phyloP scores from a whole-genome alignment of 2,329 filamentous ascomycete species.

The Cytospora leucostoma region DNA sequence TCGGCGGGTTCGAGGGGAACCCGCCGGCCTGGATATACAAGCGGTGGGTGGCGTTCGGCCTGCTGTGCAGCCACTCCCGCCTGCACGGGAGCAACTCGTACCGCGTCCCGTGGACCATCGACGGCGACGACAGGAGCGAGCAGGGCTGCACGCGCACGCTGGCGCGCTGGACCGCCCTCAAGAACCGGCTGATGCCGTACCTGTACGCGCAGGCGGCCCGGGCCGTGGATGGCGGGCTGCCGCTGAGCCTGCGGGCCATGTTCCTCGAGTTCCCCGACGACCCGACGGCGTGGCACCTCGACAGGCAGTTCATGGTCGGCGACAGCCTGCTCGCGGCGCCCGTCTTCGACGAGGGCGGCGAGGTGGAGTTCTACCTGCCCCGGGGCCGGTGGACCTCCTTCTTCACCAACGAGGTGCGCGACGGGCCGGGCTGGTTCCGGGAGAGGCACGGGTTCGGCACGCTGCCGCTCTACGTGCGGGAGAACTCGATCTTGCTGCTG shows the following conservation, averaged over 20 bases:
- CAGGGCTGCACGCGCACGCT: slow-evolving; percentile 55
- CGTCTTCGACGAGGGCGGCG: slow-evolving; percentile 62
- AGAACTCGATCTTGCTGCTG: slow-evolving; percentile 52
- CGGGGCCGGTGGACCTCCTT: slow-evolving; percentile 49
- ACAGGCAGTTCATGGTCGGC: slow-evolving; percentile 76
- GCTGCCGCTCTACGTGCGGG: slow-evolving; percentile 59
- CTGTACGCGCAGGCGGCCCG: slow-evolving; percentile 46
- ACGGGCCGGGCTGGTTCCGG: slow-evolving; percentile 58
- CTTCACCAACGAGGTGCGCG: slow-evolving; percentile 51
- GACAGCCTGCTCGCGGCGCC: slow-evolving; percentile 64
- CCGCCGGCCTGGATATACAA: slow-evolving; percentile 72
- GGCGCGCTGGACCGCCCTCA: slow-evolving; percentile 50
- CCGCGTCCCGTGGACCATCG: slow-evolving; percentile 74
- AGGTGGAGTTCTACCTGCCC: slow-evolving; percentile 67
- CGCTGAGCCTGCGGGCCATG: slow-evolving; percentile 59
- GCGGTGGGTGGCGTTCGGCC: slow-evolving; percentile 75
- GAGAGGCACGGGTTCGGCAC: slow-evolving; percentile 62
- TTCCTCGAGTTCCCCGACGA: slow-evolving; percentile 73
- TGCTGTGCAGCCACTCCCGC: slow-evolving; percentile 69
- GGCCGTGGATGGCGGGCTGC: slow-evolving; percentile 29
- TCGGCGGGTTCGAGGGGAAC: slow-evolving; percentile 60
- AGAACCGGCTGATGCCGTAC: slow-evolving; percentile 56
- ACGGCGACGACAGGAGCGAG: slow-evolving; percentile 60
- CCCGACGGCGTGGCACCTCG: slow-evolving; percentile 65
- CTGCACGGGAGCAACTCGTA: slow-evolving; percentile 71